Conservation (phyloP, 352 stramenopile species). For the Phytophthora pisi region DNA sequence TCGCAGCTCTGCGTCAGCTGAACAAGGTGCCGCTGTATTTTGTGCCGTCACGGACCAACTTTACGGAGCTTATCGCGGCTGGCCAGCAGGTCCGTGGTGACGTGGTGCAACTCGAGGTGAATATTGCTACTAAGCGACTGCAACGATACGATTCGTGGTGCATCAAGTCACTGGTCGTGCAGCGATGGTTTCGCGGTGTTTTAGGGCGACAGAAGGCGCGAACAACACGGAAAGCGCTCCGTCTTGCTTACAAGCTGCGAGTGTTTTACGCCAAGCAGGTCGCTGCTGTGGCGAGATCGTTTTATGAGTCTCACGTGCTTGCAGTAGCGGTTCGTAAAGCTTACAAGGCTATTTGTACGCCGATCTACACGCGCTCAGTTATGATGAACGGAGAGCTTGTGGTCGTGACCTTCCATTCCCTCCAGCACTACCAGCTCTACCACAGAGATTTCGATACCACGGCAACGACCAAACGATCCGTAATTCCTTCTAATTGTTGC, state of each 20-base stretch:
- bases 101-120: constrained; percentile 75
- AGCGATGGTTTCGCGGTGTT: constrained; percentile 68
- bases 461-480: not conserved
- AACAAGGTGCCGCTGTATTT: constrained; percentile 67
- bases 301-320: constrained; percentile 41
- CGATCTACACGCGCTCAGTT: constrained; percentile 49
- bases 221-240: constrained; percentile 38
- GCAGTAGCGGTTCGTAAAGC: constrained; percentile 38
- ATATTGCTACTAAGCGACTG: constrained; percentile 56
- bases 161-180: constrained; percentile 42
- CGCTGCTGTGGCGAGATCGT: constrained; percentile 25
- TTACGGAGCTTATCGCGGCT: constrained; percentile 59
- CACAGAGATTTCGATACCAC: not conserved
- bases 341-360: constrained; percentile 38
- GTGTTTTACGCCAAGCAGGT: constrained; percentile 40
- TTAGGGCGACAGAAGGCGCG: constrained; percentile 38
- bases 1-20: constrained; percentile 58
- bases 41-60: constrained; percentile 49
- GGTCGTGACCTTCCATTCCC: constrained; percentile 63
- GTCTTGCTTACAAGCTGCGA: constrained; percentile 35
- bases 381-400: constrained; percentile 66
- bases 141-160: constrained; percentile 76
- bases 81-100: constrained; percentile 65
- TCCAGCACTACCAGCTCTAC: constrained; percentile 29
- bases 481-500: constrained; percentile 43